Evolutionary conservation across 805 yeast genomes (phyloP).

Genomic region (Candida piceae): DNA sequence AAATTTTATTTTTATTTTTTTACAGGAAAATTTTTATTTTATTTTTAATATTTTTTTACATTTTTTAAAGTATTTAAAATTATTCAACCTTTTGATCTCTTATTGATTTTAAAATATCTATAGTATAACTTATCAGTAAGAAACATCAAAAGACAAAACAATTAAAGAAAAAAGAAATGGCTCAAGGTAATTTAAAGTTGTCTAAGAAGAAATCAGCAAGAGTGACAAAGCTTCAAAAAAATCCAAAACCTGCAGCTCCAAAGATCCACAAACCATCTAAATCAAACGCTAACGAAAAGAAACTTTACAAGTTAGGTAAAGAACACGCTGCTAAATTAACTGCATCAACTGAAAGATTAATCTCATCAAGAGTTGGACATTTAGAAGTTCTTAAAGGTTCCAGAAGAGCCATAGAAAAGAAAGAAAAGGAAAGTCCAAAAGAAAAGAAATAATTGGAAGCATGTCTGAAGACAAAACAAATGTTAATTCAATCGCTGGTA

Average conservation of each 20-base stretch:
- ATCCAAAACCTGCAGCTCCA: slow-evolving; percentile 71
- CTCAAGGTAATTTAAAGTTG: slow-evolving; percentile 67
- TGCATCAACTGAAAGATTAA: slow-evolving; percentile 72
- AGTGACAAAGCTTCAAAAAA: slow-evolving; percentile 60
- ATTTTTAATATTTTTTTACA: neutral
- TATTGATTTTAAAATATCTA: too few relatives aligned
- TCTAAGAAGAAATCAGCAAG: slow-evolving; percentile 42
- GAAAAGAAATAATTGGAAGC: slow-evolving; percentile 11
- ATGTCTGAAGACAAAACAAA: too few relatives aligned
- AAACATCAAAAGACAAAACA: too few relatives aligned
- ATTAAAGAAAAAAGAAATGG: slow-evolving; percentile 40
- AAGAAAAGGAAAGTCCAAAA: slow-evolving; percentile 39
- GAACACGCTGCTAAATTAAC: slow-evolving; percentile 49
- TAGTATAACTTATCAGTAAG: too few relatives aligned
- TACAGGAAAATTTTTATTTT: neutral
- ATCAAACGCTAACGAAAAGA: slow-evolving; percentile 38
- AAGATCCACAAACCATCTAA: slow-evolving; percentile 65
- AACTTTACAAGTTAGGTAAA: slow-evolving; percentile 50
- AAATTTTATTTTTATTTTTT: too few relatives aligned
- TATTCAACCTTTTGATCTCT: too few relatives aligned
- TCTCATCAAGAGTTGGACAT: slow-evolving; percentile 91
- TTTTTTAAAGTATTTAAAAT: too few relatives aligned
- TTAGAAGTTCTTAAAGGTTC: slow-evolving; percentile 87
- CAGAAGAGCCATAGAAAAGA: slow-evolving; percentile 73
- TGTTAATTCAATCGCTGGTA: too few relatives aligned